These are phyloP conservation scores for Aspergillus piperis DNA, from an alignment of 2,329 filamentous ascomycete genomes.

Conservation along the genomic window DNA sequence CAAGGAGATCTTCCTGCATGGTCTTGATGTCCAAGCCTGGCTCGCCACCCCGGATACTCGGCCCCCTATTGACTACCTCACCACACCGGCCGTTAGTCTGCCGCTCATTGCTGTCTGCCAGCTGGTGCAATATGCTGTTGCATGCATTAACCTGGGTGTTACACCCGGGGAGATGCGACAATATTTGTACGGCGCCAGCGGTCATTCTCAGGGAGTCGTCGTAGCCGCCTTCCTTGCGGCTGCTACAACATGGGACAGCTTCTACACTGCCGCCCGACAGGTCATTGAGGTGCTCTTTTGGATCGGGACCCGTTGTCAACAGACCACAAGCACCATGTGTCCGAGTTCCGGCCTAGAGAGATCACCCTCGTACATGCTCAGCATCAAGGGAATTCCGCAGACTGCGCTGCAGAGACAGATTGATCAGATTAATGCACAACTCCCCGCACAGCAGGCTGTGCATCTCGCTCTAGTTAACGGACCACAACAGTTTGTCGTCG, in stretches of 20 bases:
- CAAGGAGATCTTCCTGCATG: not conserved
- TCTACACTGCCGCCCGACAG: slow-evolving; percentile 28
- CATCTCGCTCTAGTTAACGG: slow-evolving; percentile 33
- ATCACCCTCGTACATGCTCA: not conserved
- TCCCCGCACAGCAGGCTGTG: slow-evolving; percentile 26
- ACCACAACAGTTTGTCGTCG: slow-evolving; percentile 32
- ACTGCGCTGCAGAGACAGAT: slow-evolving; percentile 14
- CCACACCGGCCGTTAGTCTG: slow-evolving; percentile 40
- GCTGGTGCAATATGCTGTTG: slow-evolving; percentile 10
- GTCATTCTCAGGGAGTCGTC: slow-evolving; percentile 43
- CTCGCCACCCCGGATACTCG: slow-evolving; percentile 26
- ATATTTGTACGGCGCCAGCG: slow-evolving; percentile 13
- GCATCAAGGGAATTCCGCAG: slow-evolving; percentile 1
- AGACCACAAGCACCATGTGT: slow-evolving; percentile 13
- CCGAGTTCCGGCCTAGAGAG: slow-evolving; percentile 15
- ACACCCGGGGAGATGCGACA: slow-evolving; percentile 1
- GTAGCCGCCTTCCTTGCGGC: slow-evolving; percentile 36
- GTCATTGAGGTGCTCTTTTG: slow-evolving; percentile 39
- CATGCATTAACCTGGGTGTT: not conserved
- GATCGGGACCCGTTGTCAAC: slow-evolving; percentile 34
- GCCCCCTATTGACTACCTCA: slow-evolving; percentile 34
- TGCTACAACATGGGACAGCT: slow-evolving; percentile 34
- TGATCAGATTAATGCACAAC: slow-evolving; percentile 24
- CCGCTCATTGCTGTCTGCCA: slow-evolving; percentile 40
- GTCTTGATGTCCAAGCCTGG: slow-evolving; percentile 9